phyloP scores from a whole-genome alignment of 164 flowering plant species.

The Sextonia rubra region DNA sequence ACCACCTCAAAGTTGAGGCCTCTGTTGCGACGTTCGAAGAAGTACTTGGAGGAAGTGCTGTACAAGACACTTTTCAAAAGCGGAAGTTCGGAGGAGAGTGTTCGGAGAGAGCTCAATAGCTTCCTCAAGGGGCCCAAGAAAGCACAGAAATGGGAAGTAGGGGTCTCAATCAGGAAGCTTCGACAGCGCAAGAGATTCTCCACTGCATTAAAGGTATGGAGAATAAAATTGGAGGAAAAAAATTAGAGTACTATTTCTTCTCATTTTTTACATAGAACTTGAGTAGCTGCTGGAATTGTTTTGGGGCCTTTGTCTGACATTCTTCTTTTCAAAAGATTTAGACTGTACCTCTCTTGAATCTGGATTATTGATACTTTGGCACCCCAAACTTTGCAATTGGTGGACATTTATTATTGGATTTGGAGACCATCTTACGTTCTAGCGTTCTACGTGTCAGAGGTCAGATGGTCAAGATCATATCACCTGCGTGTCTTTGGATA shows the following conservation, averaged over 20 bases:
- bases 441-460: too few relatives aligned
- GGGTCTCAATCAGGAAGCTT: constrained; percentile 58
- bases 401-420: too few relatives aligned
- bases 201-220: constrained; percentile 70
- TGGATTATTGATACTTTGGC: background rate
- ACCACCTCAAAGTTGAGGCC: constrained; percentile 25
- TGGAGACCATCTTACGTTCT: too few relatives aligned
- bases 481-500: too few relatives aligned
- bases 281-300: background rate
- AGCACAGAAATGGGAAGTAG: constrained; percentile 89
- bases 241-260: background rate
- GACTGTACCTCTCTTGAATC: background rate
- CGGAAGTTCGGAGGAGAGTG: constrained; percentile 55
- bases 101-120: constrained; percentile 53
- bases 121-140: constrained; percentile 54
- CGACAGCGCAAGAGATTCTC: constrained; percentile 49
- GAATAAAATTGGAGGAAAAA: background rate
- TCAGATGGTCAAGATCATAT: too few relatives aligned
- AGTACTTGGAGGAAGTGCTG: constrained; percentile 62
- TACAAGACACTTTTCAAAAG: constrained; percentile 55
- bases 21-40: constrained; percentile 45
- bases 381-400: background rate
- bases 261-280: background rate
- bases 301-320: background rate
- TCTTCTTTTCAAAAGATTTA: background rate